phyloP scores from a whole-genome alignment of 768 basidiomycete genomes.

The Suillus subluteus region DNA sequence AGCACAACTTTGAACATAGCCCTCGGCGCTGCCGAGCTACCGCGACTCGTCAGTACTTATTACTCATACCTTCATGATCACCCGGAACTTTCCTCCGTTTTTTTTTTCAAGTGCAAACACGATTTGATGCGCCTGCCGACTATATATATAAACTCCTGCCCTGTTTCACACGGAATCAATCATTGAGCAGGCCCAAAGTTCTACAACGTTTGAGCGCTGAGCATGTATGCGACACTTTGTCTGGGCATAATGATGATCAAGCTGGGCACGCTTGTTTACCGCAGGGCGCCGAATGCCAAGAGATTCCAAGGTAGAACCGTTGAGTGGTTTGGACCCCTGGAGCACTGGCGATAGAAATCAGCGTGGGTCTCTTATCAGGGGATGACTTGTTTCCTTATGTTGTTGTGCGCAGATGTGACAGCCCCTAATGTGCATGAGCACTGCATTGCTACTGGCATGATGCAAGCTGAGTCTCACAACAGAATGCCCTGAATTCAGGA shows the following conservation, averaged over 20 bases:
- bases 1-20: background rate
- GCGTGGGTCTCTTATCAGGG: no score
- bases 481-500: no score
- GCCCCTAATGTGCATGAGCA: no score
- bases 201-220: background rate
- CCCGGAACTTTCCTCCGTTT: background rate
- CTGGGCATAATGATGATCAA: background rate
- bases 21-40: background rate
- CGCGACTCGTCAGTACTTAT: no score
- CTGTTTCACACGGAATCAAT: background rate
- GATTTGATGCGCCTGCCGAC: background rate
- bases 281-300: background rate
- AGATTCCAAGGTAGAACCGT: background rate
- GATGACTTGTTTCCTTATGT: no score
- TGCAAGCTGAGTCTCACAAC: no score
- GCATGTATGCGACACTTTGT: background rate
- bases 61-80: no score
- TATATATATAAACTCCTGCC: background rate
- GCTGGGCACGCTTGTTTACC: background rate
- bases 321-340: background rate
- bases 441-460: no score
- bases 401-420: no score
- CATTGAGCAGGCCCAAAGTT: background rate
- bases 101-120: background rate
- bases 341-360: background rate